Percentiles rank a stretch among this genome's conserved stretches.
phyloP scores from a whole-genome alignment of 2,329 filamentous ascomycete species.

The Arthrocladium fulminans region DNA sequence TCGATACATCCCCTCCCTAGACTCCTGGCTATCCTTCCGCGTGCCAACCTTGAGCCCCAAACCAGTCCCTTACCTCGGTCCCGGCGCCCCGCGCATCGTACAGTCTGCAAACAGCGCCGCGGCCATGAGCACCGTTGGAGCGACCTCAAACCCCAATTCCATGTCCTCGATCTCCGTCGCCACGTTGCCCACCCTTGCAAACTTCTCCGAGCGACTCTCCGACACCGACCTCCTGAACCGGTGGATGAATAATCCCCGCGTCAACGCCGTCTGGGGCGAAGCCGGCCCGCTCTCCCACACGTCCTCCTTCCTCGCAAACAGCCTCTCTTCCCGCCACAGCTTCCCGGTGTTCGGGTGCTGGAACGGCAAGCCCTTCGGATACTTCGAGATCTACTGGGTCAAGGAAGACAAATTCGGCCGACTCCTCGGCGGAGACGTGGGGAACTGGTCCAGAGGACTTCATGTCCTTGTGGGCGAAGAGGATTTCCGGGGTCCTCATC shows the following conservation, averaged over 20 bases:
- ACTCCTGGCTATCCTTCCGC: slow-evolving; percentile 81
- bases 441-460: slow-evolving; percentile 78
- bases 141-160: slow-evolving; percentile 12
- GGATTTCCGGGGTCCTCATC: slow-evolving; percentile 71
- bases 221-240: slow-evolving; percentile 64
- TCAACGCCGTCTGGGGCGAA: slow-evolving; percentile 76
- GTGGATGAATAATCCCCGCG: slow-evolving; percentile 84
- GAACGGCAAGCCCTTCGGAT: slow-evolving; percentile 92
- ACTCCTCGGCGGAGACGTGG: slow-evolving; percentile 54
- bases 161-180: slow-evolving; percentile 23
- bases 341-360: slow-evolving; percentile 90
- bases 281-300: slow-evolving; percentile 49
- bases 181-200: slow-evolving; percentile 28
- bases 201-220: slow-evolving; percentile 41
- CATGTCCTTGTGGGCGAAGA: slow-evolving; percentile 88
- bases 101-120: not conserved
- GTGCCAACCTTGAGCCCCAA: slow-evolving; percentile 62
- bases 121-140: not conserved
- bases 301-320: slow-evolving; percentile 58
- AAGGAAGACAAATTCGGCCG: slow-evolving; percentile 77
- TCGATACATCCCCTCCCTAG: slow-evolving; percentile 71
- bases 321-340: slow-evolving; percentile 60
- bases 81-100: slow-evolving; percentile 28
- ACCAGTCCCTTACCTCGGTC: slow-evolving; percentile 51
- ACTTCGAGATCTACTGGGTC: slow-evolving; percentile 97